phyloP scores from a whole-genome alignment of 2,329 filamentous ascomycete genomes.

The Graphilbum fragrans region DNA sequence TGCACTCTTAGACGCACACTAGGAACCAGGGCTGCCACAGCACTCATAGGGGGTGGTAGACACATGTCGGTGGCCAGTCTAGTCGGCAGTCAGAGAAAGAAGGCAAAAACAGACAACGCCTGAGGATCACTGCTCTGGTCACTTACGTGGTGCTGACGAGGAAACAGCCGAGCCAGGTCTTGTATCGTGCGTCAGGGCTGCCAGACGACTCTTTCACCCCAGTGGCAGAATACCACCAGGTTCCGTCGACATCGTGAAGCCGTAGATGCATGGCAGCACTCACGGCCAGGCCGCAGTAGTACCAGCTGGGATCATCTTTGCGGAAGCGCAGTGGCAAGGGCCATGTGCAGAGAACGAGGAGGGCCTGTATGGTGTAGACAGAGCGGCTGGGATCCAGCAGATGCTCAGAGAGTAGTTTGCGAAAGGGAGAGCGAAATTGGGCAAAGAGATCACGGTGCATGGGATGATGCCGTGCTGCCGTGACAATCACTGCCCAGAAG shows the following conservation, averaged over 20 bases:
- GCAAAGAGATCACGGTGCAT: not conserved
- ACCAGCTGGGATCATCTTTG: constrained; percentile 4
- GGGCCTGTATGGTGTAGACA: constrained; percentile 2
- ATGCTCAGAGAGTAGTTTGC: not conserved
- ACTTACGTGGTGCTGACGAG: not conserved
- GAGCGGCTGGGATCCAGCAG: not conserved
- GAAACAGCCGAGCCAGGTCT: constrained; percentile 2
- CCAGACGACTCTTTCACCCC: not conserved
- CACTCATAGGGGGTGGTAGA: not conserved
- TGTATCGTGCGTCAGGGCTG: not conserved
- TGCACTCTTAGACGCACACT: not conserved
- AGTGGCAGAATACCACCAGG: constrained; percentile 1
- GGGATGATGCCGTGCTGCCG: constrained; percentile 2
- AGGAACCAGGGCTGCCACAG: not conserved
- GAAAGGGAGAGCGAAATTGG: not conserved
- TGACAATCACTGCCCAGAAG: constrained; percentile 4
- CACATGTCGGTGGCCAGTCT: constrained; percentile 1
- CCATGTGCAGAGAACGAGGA: constrained; percentile 2
- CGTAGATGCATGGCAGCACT: constrained; percentile 1
- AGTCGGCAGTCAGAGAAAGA: not conserved
- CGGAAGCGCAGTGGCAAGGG: constrained; percentile 1
- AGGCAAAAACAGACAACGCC: not conserved
- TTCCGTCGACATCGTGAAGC: constrained; percentile 1
- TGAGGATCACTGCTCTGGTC: too few species aligned
- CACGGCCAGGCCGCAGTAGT: constrained; percentile 4